phyloP scores from a whole-genome alignment of 179 eudicot species.

The Beta lomatogona region DNA sequence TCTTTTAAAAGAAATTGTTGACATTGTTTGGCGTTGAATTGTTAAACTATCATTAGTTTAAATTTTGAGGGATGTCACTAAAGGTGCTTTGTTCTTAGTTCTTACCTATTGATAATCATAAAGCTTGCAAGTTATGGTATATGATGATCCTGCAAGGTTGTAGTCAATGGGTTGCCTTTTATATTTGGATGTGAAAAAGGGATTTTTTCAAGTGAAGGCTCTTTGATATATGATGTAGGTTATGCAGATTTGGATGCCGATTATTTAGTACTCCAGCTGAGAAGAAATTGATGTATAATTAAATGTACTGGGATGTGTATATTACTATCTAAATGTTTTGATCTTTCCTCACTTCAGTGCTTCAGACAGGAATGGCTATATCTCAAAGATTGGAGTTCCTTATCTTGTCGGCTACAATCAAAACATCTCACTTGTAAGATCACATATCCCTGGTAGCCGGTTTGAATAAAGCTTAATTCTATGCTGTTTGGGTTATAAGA shows the following conservation, averaged over 20 bases:
- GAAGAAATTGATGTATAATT: slow-evolving; percentile 8
- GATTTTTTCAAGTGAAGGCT: not conserved
- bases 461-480: not conserved
- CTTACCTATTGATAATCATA: not conserved
- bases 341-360: slow-evolving; percentile 52
- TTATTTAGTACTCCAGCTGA: not conserved
- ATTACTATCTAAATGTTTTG: slow-evolving; percentile 5
- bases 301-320: not conserved
- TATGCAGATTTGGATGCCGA: not conserved
- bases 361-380: slow-evolving; percentile 58
- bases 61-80: not conserved
- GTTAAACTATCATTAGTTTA: not conserved
- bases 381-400: slow-evolving; percentile 42
- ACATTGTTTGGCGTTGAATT: not conserved
- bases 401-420: slow-evolving; percentile 31
- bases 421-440: slow-evolving; percentile 47
- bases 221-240: not conserved
- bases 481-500: not conserved
- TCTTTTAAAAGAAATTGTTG: not conserved
- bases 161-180: not conserved
- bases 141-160: not conserved
- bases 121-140: not conserved
- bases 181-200: not conserved
- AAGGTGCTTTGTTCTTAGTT: not conserved
- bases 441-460: slow-evolving; percentile 3